Base-by-base conservation (phyloP, 2,329 filamentous ascomycete species). In the Helotiales sp. region DNA sequence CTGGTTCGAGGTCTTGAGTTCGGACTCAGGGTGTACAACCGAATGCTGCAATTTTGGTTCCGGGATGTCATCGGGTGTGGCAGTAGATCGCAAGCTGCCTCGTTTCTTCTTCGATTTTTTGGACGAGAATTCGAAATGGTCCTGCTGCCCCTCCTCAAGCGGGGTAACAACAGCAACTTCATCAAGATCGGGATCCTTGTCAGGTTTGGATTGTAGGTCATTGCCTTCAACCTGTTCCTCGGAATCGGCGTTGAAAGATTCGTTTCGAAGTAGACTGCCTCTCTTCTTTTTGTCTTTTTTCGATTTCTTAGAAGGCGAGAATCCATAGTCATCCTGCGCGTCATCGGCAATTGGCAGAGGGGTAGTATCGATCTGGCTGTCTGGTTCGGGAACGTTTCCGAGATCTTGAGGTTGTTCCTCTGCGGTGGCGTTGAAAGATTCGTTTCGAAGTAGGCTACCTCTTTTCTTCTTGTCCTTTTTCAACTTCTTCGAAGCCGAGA, bases 401-500 rank as follows among this genome's bases (percentile, higher is more conserved):
- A 15, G 49, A 2, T 20, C 45, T 24, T 64, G 50, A 43, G 54
- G 13, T 37, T 57, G 28, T 17, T 32, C 32, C 15, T 70, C 70
- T 15, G 54, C 50, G 40, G 43, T 50, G 13, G 67, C 64, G 28
- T 70, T 64, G 20, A 60, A 61, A 30, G 45, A 64, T 28, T 63
- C 50, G 32, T 52, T 65, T 40, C 28, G 62, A 61, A 66, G 62
- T 17, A 69, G 34, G 32, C 62, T 70, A 45, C 67, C 45, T 20
- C 64, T 62, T 50, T 69, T 71, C 54, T 72, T 73, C 30, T 73
- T 71, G 20, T 69, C 68, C 37, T 69, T 69, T 54, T 67, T 71
- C 3, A 65, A 66, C 34, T 66, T 67, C 57, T 69, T 65, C 3
- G 61, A 45, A 50, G 61, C 7, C 11, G 55, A 26, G 30, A 61